phyloP scores from a whole-genome alignment of 2,329 filamentous ascomycete genomes.

The Cytospora paraplurivora region DNA sequence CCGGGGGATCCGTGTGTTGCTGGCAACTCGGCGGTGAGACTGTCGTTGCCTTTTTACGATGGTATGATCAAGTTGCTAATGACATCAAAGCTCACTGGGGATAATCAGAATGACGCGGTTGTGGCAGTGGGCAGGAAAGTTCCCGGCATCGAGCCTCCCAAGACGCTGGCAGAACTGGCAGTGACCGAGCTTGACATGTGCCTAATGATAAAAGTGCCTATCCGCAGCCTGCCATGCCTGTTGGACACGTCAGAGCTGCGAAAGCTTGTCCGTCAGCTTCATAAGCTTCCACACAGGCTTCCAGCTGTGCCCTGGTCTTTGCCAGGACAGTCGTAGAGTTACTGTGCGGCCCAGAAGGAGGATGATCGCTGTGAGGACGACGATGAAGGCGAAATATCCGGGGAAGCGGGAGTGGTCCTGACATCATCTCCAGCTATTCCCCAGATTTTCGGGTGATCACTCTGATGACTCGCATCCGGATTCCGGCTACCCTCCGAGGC shows the following conservation, averaged over 20 bases:
- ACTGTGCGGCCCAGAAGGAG: slow-evolving; percentile 4
- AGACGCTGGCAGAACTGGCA: not conserved
- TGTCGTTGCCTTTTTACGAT: not conserved
- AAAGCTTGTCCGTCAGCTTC: not conserved
- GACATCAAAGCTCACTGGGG: not conserved
- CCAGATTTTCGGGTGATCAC: slow-evolving; percentile 21
- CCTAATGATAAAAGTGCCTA: not conserved
- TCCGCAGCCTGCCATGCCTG: not conserved
- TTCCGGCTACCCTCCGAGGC: not conserved
- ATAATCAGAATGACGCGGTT: not conserved
- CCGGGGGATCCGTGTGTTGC: not conserved
- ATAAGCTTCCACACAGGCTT: not conserved
- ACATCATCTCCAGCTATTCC: slow-evolving; percentile 19
- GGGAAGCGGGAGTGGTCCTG: slow-evolving; percentile 9
- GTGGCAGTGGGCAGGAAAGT: not conserved
- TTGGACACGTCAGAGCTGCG: not conserved
- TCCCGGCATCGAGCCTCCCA: not conserved
- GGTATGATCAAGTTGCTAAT: not conserved
- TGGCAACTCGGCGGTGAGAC: not conserved
- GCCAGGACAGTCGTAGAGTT: not conserved
- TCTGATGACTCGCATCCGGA: slow-evolving; percentile 10
- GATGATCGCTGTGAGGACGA: slow-evolving; percentile 3
- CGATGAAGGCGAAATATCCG: not conserved
- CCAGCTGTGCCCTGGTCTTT: not conserved
- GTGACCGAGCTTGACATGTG: slow-evolving; percentile 1